phyloP scores from a whole-genome alignment of 148 eudicot species.

The Fagopyrum homotropicum region DNA sequence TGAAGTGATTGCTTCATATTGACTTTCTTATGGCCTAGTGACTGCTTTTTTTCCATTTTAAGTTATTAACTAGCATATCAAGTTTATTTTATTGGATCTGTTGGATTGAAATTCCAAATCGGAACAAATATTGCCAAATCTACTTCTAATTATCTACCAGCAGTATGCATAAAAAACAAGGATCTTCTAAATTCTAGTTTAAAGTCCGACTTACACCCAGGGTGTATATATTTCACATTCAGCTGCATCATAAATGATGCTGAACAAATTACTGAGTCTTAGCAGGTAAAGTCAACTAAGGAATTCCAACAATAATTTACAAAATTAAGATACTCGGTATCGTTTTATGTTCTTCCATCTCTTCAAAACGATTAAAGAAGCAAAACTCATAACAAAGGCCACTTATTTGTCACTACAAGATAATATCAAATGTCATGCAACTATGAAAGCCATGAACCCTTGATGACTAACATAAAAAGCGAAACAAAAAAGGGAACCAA shows the following conservation, averaged over 20 bases:
- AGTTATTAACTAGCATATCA: not conserved
- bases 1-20: no score
- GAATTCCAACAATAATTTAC: no score
- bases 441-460: not conserved
- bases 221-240: not conserved
- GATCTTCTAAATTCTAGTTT: not conserved
- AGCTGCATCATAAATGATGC: not conserved
- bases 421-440: no score
- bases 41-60: not conserved
- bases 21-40: no score
- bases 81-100: not conserved
- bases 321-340: no score
- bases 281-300: no score
- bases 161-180: not conserved
- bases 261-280: not conserved
- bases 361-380: no score
- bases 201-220: not conserved
- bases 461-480: not conserved
- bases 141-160: not conserved
- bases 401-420: no score
- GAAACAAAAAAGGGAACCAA: not conserved
- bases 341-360: no score
- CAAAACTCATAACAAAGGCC: no score
- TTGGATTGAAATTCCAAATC: not conserved
- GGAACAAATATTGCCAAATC: not conserved